Base-by-base conservation (phyloP, 2,329 filamentous ascomycete species). In the Fusarium avenaceum region DNA sequence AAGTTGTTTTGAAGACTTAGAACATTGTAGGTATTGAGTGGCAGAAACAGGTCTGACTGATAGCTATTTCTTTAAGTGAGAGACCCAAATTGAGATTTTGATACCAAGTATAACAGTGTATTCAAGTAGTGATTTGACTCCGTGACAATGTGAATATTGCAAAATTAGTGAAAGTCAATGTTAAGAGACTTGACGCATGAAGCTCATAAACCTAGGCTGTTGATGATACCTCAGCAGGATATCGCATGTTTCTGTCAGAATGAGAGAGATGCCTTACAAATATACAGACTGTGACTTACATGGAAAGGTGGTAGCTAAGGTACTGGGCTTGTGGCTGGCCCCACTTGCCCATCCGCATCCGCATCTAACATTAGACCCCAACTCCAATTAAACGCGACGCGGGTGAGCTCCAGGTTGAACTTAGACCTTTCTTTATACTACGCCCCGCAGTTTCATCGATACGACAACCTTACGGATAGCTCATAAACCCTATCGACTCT, bases 311-410 rank as follows among this genome's bases (percentile, higher is more conserved):
- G 32, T 35, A 17, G 15, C 17, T 14, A 19, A 19, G 19, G 19
- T 19, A 15, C n/a, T 46, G 19, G 17, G 28, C 28, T 30, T 10
- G 9, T 5, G 7, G 20, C 15, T 20, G 14, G 38, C 38, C 35
- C 49, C 49, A 35, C 32, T 14, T 30, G 49, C 39, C 22, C 46
- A 45, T 51, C 14, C 40, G 17, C 46, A 45, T 51, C 14, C 40
- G 17, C 39, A n/a, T 55, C 49, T 50, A 28, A 38, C 24, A 24
- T 24, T 7, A 24, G 24, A 64, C 57, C 35, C 30, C 32, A 55
- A 42, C 35, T 61, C 43, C 42, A 60, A 52, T 50, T 58, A 56
- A 19, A 57, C 61, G 61, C 61, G 62, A 65, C 62, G 53, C 62
- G 62, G 38, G 42, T 15, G 42, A 65, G 53, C 62, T 65, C 54